Evolutionary conservation across 305 asterid genomes (phyloP), one percentile per base, ranked within the genome.

Genomic region (Solanum hybrid): DNA sequence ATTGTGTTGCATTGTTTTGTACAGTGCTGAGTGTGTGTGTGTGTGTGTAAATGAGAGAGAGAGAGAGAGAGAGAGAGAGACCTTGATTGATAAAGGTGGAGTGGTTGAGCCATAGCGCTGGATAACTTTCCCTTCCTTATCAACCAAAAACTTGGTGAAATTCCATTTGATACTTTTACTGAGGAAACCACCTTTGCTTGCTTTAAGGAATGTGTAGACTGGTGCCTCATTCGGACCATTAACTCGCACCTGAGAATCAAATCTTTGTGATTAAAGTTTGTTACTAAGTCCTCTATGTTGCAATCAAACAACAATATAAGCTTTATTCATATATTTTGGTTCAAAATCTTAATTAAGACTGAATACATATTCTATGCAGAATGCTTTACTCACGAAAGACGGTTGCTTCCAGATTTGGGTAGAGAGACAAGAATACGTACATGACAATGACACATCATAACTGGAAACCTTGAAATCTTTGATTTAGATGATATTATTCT

Each of bases 81-180:
- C 99, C 99, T 97, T 97, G 29, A 97, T 94, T 38, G 97, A 92
- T 91, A 92, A 89, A 0, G 99, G 99, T 22, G 95, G 4, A 89
- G 98, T 95, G 24, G 96, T 33, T 12, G 98, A 68, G 89, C 93
- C 96, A 91, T 95, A 97, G 33, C 98, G 99, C 79, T 68, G 36
- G 91, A 96, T 91, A 37, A 96, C 99, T 65, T 83, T 90, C 27
- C 99, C 99, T 41, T 96, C 98, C 93, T 92, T 95, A 94, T 97
- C 98, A 38, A 97, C 97, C 88, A 97, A 90, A 91, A 97, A 97
- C 95, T 97, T 97, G 26, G 99, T 96, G 93, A 97, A 97, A 94
- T 97, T 97, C 99, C 99, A 97, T 89, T 96, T 96, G 92, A 96
- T 96, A 89, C 96, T 90, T 31, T 97, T 95, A 51, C 98, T 96